A percentile compares a stretch with the other conserved stretches of the same genome.
Conservation (phyloP, 768 basidiomycete species). For the Tylopilus cervinicoccineus region DNA sequence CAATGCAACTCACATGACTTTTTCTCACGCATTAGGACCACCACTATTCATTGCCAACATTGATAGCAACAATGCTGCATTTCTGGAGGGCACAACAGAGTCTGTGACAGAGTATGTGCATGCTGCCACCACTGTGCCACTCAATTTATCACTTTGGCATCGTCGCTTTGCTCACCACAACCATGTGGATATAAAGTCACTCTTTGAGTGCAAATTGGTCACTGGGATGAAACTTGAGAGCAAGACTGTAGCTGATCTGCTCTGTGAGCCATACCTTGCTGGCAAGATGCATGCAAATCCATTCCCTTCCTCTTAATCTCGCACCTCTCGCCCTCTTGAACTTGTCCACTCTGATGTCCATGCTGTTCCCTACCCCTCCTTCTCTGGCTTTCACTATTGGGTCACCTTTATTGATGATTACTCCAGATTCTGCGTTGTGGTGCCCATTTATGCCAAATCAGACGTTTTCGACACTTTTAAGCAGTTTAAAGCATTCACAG, state of each 20-base stretch:
- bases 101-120: not conserved
- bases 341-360: not conserved
- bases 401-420: not conserved
- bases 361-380: not conserved
- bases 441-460: not conserved
- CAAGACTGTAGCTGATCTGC: no score
- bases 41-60: no score
- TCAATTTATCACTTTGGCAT: conserved; percentile 22
- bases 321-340: not conserved
- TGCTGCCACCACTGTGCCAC: conserved; percentile 2
- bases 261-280: not conserved
- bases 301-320: not conserved
- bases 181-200: not conserved
- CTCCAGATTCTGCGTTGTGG: not conserved
- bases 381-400: not conserved
- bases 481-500: not conserved
- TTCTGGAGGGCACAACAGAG: not conserved
- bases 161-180: not conserved
- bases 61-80: not conserved
- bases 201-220: not conserved
- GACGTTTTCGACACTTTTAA: not conserved
- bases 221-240: not conserved
- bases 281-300: not conserved
- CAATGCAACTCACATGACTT: no score
- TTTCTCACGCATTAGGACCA: no score